A percentile compares a stretch with the other conserved stretches of the same genome.
phyloP scores from a whole-genome alignment of 140 eudicot species.

The Cichorium intybus region DNA sequence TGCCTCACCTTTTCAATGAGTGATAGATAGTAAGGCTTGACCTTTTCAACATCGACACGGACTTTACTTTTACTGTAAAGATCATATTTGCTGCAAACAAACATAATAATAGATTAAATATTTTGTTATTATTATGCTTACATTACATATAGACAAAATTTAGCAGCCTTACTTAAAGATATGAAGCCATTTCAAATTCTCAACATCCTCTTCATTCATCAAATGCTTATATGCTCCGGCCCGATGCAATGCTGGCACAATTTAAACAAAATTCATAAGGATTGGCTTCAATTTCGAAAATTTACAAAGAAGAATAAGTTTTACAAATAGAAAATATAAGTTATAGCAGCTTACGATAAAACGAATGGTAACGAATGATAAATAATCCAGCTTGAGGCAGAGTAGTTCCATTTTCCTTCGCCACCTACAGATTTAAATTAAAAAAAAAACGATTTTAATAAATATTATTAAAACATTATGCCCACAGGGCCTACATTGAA shows the following conservation, averaged over 20 bases:
- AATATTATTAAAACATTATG: neutral
- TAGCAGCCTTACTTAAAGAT: slow-evolving; percentile 52
- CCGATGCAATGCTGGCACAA: slow-evolving; percentile 52
- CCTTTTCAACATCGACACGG: slow-evolving; percentile 64
- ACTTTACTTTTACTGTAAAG: slow-evolving; percentile 92
- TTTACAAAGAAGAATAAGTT: too few species aligned
- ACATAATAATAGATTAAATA: neutral
- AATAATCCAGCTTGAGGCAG: slow-evolving; percentile 80
- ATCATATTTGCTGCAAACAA: slow-evolving; percentile 70
- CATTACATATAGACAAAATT: neutral
- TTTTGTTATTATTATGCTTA: neutral
- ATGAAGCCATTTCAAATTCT: slow-evolving; percentile 83
- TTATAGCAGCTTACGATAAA: slow-evolving; percentile 54
- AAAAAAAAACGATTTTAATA: neutral
- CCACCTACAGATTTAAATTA: slow-evolving; percentile 51
- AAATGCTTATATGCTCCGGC: slow-evolving; percentile 73
- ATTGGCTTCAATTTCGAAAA: neutral
- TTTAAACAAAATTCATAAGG: neutral
- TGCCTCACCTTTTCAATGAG: slow-evolving; percentile 71
- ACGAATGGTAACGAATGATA: slow-evolving; percentile 79
- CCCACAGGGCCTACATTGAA: slow-evolving; percentile 2
- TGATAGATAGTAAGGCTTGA: slow-evolving; percentile 82
- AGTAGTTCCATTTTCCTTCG: slow-evolving; percentile 78
- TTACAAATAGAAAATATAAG: neutral
- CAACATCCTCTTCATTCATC: slow-evolving; percentile 79